Base-by-base conservation (phyloP, 208 protist species). In the Perkinsela sp. region DNA sequence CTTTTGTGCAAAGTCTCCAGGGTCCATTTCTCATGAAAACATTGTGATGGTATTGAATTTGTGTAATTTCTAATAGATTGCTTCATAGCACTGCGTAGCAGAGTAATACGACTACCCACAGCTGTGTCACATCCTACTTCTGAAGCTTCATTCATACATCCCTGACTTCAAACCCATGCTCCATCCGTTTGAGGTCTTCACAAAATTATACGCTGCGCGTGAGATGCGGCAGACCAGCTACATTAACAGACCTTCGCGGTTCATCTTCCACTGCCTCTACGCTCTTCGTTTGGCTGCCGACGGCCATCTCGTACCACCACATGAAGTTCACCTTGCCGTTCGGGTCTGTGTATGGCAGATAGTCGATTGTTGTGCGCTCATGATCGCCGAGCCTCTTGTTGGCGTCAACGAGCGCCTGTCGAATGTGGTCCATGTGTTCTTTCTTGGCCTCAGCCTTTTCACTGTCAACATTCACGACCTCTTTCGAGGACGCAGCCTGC, bases 271-370 rank as follows among this genome's bases (percentile, higher is more conserved):
- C 6, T 22, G 40, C 22, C 13, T 57, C 22, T 57, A 22, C 6
- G 40, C 40, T 22, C 22, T 57, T 57, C 13, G 6, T 57, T 57
- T 57, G 13, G 40, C 40, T 57, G 6, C 22, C 22, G 6, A 57
- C 22, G 40, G 40, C 40, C 40, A 22, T n/a, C 22, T 92, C 87
- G 71, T 92, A 92, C 85, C 87, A 92, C 87, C 87, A 92, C 87
- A 92, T 92, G 71, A 92, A 92, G 71, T 92, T 90, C 6, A 92
- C 87, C 70, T 89, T 90, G 28, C 87, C 87, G 71, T 92, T 92
- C 16, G 90, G 75, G 69, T 92, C 87, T 0, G 87, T 92, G 75
- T 90, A 92, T 30, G 87, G 87, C 40, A 92, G 76, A 73, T 92
- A 92, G 75, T 92, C 87, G 70, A 92, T 78, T 68, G 87, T 81